Percentiles rank a stretch among this genome's conserved stretches.
Evolutionary conservation across 192 early-diverging fungal genomes (phyloP).

Genomic region (Coemansia sp.): DNA sequence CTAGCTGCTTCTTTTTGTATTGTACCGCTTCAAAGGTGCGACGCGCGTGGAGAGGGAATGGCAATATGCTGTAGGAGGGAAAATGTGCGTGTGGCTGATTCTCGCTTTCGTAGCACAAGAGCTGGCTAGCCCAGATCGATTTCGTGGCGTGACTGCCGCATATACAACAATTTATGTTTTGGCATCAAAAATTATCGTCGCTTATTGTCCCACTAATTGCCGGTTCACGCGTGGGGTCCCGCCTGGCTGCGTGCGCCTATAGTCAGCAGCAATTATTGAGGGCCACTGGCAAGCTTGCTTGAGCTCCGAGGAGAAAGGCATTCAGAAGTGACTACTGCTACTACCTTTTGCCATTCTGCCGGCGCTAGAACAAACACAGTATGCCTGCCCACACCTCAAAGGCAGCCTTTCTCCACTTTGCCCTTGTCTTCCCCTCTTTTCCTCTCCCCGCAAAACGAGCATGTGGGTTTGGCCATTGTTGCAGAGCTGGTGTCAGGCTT

Average conservation of each 20-base stretch:
- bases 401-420: not conserved
- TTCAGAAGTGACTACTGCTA: not conserved
- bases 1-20: not conserved
- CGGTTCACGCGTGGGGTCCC: not conserved
- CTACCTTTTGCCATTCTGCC: constrained; percentile 5
- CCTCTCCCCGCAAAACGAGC: not conserved
- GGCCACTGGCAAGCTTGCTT: not conserved
- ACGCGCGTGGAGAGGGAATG: not conserved
- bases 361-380: constrained; percentile 1
- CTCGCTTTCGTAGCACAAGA: not conserved
- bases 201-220: not conserved
- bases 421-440: not conserved
- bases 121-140: not conserved
- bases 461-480: constrained; percentile 9
- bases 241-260: not conserved
- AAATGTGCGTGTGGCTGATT: not conserved
- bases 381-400: not conserved
- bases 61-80: not conserved
- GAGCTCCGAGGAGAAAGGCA: not conserved
- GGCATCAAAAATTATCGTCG: not conserved
- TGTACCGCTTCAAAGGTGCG: not conserved
- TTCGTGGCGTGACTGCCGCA: not conserved
- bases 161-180: not conserved
- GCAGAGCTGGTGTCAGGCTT: not conserved
- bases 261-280: not conserved